Conservation (phyloP, 805 yeast genomes). For the Saturnispora halmiae region DNA sequence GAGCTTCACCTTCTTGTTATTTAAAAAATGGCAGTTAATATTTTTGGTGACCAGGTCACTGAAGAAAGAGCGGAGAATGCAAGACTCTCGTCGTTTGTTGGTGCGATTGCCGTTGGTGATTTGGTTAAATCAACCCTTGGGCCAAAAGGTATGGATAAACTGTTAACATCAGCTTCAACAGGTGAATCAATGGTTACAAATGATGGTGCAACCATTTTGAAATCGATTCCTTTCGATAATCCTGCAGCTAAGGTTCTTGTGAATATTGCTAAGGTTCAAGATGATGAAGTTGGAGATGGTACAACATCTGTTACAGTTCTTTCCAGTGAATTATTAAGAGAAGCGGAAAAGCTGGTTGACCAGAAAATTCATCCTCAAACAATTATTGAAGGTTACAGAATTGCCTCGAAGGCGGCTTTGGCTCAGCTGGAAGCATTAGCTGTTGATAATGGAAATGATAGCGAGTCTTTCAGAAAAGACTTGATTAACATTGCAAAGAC, state of each 20-base stretch:
- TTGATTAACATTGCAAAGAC: conserved; percentile 84
- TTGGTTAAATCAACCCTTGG: conserved; percentile 90
- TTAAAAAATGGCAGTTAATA: conserved; percentile 61
- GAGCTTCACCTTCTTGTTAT: background rate
- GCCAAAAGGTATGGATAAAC: conserved; percentile 98
- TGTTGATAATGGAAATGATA: conserved; percentile 55
- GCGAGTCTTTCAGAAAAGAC: conserved; percentile 61
- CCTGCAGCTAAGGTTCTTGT: conserved; percentile 97
- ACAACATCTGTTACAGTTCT: conserved; percentile 91
- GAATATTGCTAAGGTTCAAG: conserved; percentile 91
- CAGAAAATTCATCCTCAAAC: conserved; percentile 96
- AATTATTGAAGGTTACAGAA: conserved; percentile 89
- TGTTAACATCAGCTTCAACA: conserved; percentile 78
- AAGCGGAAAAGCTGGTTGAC: conserved; percentile 88
- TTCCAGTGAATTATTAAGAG: conserved; percentile 92
- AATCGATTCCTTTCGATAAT: conserved; percentile 87
- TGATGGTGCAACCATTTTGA: conserved; percentile 95
- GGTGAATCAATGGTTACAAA: conserved; percentile 79
- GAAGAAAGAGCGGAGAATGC: conserved; percentile 99
- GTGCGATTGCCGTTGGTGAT: conserved; percentile 99
- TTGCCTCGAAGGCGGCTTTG: conserved; percentile 80
- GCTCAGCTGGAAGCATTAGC: conserved; percentile 70
- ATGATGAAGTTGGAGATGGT: conserved; percentile 98
- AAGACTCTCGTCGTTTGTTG: conserved; percentile 92
- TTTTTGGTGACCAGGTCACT: conserved; percentile 93